Percentiles rank a stretch among this genome's conserved stretches.
These are phyloP conservation scores for Vanrija sp. DNA, from an alignment of 1,284 basidiomycete genomes.

Conservation along the genomic window DNA sequence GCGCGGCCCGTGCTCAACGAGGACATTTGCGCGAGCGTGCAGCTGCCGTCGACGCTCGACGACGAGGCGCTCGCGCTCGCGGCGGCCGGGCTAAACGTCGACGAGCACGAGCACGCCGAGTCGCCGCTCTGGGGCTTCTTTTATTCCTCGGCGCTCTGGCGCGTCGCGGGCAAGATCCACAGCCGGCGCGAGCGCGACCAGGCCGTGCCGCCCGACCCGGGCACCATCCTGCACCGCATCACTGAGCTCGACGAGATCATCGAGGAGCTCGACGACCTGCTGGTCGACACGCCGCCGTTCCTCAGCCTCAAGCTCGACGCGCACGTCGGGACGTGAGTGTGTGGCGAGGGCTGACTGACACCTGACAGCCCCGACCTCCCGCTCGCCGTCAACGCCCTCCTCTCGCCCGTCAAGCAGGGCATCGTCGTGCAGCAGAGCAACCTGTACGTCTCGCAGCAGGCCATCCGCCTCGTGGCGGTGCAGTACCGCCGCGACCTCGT, in stretches of 20 bases:
- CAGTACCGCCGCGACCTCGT: constrained; percentile 2
- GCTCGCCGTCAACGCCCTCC: neutral
- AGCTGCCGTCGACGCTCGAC: neutral
- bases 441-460: neutral
- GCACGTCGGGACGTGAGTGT: neutral
- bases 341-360: neutral
- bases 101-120: neutral
- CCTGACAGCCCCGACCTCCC: no score
- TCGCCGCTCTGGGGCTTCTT: constrained; percentile 1
- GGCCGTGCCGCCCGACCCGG: neutral
- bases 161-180: constrained; percentile 2
- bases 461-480: neutral
- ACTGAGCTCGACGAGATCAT: constrained; percentile 1
- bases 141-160: constrained; percentile 1
- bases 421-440: constrained; percentile 1
- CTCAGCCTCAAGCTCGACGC: neutral
- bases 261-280: constrained; percentile 2
- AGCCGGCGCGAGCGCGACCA: neutral
- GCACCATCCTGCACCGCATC: neutral
- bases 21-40: neutral
- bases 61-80: constrained; percentile 2
- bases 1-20: constrained; percentile 2
- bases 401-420: neutral
- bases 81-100: neutral
- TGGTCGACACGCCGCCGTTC: neutral